Base-by-base conservation (phyloP, 1,284 basidiomycete species). In the Cutaneotrichosporon mucoides region DNA sequence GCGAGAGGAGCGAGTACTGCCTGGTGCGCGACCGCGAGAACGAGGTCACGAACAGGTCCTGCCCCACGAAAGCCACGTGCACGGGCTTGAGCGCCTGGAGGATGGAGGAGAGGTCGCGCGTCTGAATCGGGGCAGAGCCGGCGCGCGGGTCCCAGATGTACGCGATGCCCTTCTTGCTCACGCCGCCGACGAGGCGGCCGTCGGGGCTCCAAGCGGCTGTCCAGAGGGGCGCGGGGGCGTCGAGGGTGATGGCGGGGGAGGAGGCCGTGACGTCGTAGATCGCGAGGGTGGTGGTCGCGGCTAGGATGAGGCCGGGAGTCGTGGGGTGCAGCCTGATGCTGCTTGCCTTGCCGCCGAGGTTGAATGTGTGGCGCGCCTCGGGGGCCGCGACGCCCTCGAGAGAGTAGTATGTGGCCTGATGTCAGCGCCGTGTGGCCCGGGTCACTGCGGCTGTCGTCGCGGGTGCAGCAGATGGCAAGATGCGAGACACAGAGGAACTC, bases 41-140 rank as follows among this genome's bases (percentile, higher is more conserved):
- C 2, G 77, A 75, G 0, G 79, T 79, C 12, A 78, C 63, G 64
- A 81, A 74, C 48, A 80, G 62, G 34, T 77, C 72, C 10, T 68
- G 59, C 7, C 67, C 72, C 6, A 75, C 66, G 59, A 70, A 75
- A 7, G 58, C 61, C 8, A 76, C 48, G 33, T 69, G 58, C 5
- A 73, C 67, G 2, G 77, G 75, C 62, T 79, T 79, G 35, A 78
- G 68, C 11, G 72, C 55, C 60, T 76, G 79, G 55, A 60, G 60
- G 57, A 42, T 61, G 41, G 69, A 60, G 15, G 63, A 66, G 47
- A 66, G 62, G 38, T 40, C 64, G 44, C 64, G 64, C 5, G 56
- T 62, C 41, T 47, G 58, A 0, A 64, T 57, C 5, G 68, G 57
- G 2, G 65, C 58, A 3, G 62, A 54, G 11, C 64, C 63, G 0